A percentile compares a stretch with the other conserved stretches of the same genome.
Conservation (phyloP, 176 grass and related monocot species). For the Musa acuminata region DNA sequence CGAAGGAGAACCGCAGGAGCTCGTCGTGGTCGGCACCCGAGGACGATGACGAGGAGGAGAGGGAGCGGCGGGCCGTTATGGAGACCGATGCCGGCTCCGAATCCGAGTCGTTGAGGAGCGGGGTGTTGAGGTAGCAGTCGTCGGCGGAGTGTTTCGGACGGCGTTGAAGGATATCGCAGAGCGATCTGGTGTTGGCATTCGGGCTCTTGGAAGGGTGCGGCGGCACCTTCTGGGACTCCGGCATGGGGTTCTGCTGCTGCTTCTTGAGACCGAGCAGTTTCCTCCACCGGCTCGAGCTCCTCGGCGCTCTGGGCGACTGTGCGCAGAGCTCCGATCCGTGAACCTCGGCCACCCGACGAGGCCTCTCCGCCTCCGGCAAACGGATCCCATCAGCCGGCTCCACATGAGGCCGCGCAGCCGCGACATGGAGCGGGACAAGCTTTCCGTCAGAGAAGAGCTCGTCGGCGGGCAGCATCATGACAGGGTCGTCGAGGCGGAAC, state of each 20-base stretch:
- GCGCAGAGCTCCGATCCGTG: conserved; percentile 14
- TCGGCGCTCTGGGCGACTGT: conserved; percentile 22
- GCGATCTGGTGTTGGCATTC: conserved; percentile 30
- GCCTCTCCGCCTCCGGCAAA: conserved; percentile 13
- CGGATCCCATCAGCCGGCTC: neutral
- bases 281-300: conserved; percentile 58
- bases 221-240: conserved; percentile 25
- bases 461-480: neutral
- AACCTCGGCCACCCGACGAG: neutral
- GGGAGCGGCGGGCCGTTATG: neutral
- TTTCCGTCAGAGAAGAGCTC: neutral
- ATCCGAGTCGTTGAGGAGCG: neutral
- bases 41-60: conserved; percentile 2
- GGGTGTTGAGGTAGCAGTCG: conserved; percentile 44
- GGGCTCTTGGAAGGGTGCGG: conserved; percentile 9
- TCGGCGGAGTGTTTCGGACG: conserved; percentile 27
- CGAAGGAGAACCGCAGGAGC: neutral
- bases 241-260: conserved; percentile 10
- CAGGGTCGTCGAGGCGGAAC: neutral
- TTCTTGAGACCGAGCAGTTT: conserved; percentile 54
- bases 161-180: conserved; percentile 50
- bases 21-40: conserved; percentile 8
- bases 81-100: neutral
- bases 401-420: neutral
- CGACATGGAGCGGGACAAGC: neutral